A percentile compares a stretch with the other conserved stretches of the same genome.
Conservation (phyloP, 805 yeast species). For the Pachysolen tannophilus region DNA sequence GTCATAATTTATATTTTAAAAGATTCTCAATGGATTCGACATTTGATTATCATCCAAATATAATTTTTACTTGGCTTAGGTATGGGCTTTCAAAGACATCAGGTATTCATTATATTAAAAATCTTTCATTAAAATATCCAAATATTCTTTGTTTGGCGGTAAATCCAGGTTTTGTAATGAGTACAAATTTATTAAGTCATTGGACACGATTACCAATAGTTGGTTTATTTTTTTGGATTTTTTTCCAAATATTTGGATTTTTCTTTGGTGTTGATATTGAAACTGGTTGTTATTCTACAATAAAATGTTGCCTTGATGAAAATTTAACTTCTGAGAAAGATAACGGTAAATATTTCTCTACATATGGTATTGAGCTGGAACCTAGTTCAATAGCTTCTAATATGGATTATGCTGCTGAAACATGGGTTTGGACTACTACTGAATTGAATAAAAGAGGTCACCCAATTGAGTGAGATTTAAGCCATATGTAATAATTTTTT, state of each 20-base stretch:
- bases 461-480: conserved; percentile 10
- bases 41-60: conserved; percentile 55
- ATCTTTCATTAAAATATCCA: conserved; percentile 60
- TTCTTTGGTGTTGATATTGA: conserved; percentile 67
- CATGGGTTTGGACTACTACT: conserved; percentile 75
- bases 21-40: conserved; percentile 39
- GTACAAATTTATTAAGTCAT: conserved; percentile 64
- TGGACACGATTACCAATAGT: conserved; percentile 73
- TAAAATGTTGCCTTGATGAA: conserved; percentile 54
- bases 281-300: conserved; percentile 59
- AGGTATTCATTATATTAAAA: conserved; percentile 64
- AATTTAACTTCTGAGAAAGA: conserved; percentile 40
- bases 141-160: conserved; percentile 55
- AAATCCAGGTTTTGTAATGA: conserved; percentile 86
- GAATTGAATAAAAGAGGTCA: conserved; percentile 49
- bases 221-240: conserved; percentile 68
- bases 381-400: conserved; percentile 55
- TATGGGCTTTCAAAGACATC: conserved; percentile 74
- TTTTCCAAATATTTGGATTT: conserved; percentile 61
- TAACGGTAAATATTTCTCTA: conserved; percentile 62
- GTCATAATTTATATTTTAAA: conserved; percentile 45
- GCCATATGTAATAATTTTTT: not conserved
- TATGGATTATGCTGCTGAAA: conserved; percentile 52
- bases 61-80: conserved; percentile 68
- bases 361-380: conserved; percentile 46